Percentiles rank a stretch among this genome's conserved stretches.
Conservation (phyloP, 495 filamentous ascomycete genomes). For the Neurospora discreta region DNA sequence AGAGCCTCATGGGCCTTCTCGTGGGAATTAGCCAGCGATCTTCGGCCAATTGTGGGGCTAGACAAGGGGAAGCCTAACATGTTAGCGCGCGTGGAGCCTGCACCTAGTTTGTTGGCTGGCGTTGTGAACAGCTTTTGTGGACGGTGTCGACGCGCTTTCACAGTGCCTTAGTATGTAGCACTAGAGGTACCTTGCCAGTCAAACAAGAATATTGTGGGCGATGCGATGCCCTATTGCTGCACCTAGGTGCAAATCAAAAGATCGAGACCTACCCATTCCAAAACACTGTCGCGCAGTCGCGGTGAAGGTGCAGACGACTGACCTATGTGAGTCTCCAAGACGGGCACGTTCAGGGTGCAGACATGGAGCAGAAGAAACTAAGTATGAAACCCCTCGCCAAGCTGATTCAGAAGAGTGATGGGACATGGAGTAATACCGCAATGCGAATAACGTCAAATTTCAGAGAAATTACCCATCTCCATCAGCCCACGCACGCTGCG, state of each 20-base stretch:
- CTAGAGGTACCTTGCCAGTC: neutral
- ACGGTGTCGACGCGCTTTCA: neutral
- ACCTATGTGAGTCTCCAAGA: neutral
- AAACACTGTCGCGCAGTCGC: neutral
- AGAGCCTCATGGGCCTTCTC: neutral
- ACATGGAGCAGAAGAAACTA: neutral
- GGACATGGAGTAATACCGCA: neutral
- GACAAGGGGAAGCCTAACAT: neutral
- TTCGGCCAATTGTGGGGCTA: neutral
- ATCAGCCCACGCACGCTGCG: neutral
- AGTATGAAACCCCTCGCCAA: neutral
- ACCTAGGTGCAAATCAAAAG: neutral
- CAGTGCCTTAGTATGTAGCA: no score
- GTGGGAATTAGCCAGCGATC: neutral
- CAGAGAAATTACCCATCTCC: neutral
- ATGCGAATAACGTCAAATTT: neutral
- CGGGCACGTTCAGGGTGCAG: neutral
- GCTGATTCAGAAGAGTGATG: neutral
- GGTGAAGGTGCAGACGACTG: neutral
- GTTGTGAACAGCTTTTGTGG: neutral
- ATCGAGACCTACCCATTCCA: neutral
- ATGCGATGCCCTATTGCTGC: neutral
- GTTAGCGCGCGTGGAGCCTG: neutral
- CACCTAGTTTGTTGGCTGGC: neutral
- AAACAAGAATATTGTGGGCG: neutral